Base-by-base conservation (phyloP, 805 yeast genomes). In the Yamadazyma nakazawae region DNA sequence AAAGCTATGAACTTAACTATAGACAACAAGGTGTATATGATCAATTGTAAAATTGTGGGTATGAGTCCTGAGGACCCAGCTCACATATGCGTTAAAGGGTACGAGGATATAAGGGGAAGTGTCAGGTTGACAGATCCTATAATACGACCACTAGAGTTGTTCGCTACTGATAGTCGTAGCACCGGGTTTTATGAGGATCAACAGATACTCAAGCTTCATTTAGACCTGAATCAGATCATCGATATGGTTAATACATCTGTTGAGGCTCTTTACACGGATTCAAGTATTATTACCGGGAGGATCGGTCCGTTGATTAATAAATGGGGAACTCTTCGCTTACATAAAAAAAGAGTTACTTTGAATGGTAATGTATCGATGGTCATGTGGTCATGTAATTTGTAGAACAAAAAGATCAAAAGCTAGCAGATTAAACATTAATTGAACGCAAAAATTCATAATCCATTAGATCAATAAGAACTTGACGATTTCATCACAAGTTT, bases 1-100 rank as follows among this genome's bases (percentile, higher is more conserved):
- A 45, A 45, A 16, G 21, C 24, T 13, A 14, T 40, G 21, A 28
- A 14, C 10, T 26, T 32, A 9, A 21, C 13, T n/a, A 30, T 46
- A 13, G 55, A 52, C 35, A 47, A 49, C 21, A 40, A 38, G 18
- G 40, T 58, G 1, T 64, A 56, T 50, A 45, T 41, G 11, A 55
- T 56, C 3, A 37, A 45, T 5, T 67, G 61, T 2, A 47, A 43
- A 19, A 36, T 67, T 2, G 60, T 55, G 2, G 68, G 62, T 2
- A 41, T 53, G 10, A 49, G 57, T 4, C 74, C 74, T 0, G 44
- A 40, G 1, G 63, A 66, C 44, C 55, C 62, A 48, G 40, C 53
- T 17, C 58, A 57, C 16, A 40, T 63, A 1, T 67, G 70, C 49
- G 54, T 62, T 16, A 69, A 69, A 43, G 43, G 54, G 30, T 68